phyloP scores from a whole-genome alignment of 129 eudicot species.

The Saussurea involucrata region DNA sequence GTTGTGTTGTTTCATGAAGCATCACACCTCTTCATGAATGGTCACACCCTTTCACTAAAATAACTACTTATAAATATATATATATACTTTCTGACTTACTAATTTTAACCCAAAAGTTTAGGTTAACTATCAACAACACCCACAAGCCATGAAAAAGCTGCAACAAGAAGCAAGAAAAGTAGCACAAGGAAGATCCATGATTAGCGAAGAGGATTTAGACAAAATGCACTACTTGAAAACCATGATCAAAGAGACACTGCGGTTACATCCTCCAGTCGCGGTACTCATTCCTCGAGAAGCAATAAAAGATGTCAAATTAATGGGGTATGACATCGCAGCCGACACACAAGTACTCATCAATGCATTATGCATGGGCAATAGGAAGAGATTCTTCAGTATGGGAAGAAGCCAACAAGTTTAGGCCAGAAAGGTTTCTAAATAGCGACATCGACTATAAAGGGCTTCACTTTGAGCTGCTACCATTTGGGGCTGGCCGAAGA shows the following conservation, averaged over 20 bases:
- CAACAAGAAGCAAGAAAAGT: conserved; percentile 36
- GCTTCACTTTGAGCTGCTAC: conserved; percentile 37
- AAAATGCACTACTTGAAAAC: conserved; percentile 49
- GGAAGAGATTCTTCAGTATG: conserved; percentile 34
- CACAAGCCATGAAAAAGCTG: conserved; percentile 23
- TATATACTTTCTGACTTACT: too few relatives aligned
- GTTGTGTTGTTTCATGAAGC: too few relatives aligned
- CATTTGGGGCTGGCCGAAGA: conserved; percentile 62
- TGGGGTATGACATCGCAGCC: too few relatives aligned
- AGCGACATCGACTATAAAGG: conserved; percentile 35
- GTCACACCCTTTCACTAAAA: too few relatives aligned
- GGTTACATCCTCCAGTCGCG: conserved; percentile 37
- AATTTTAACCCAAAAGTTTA: too few relatives aligned
- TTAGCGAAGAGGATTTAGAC: conserved; percentile 36
- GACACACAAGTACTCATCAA: too few relatives aligned
- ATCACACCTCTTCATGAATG: too few relatives aligned
- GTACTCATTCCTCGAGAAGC: conserved; percentile 6
- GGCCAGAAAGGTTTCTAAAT: conserved; percentile 47
- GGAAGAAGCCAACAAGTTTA: conserved; percentile 27
- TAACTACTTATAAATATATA: too few relatives aligned
- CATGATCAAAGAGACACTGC: conserved; percentile 40
- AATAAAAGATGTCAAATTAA: background rate
- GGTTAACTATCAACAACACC: too few relatives aligned
- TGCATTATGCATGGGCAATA: conserved; percentile 20
- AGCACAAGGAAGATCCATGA: conserved; percentile 2